Conservation (phyloP, 306 rosid species). For the Arachis stenosperma region DNA sequence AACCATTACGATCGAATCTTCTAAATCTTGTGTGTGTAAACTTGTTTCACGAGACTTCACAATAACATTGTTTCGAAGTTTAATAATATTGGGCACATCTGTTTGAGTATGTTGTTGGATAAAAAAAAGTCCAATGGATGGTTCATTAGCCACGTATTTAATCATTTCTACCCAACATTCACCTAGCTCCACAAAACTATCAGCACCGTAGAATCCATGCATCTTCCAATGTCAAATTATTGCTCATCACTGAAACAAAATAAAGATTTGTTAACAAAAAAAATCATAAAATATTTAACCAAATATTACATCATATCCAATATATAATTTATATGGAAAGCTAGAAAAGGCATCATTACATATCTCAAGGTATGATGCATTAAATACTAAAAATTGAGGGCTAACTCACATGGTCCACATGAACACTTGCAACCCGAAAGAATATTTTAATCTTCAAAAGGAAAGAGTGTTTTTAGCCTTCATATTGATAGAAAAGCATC, state of each 20-base stretch:
- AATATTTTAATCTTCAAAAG: too few relatives aligned
- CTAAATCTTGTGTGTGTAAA: conserved; percentile 79
- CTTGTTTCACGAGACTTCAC: conserved; percentile 64
- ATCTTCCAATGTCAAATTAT: conserved; percentile 62
- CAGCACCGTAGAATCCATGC: conserved; percentile 82
- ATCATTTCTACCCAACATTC: conserved; percentile 84
- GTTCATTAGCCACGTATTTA: conserved; percentile 82
- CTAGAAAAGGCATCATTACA: too few relatives aligned
- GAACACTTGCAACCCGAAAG: too few relatives aligned
- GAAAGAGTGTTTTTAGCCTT: too few relatives aligned
- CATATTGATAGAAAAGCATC: too few relatives aligned
- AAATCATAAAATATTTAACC: conserved; percentile 20
- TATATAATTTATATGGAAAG: too few relatives aligned
- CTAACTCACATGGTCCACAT: too few relatives aligned
- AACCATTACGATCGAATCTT: conserved; percentile 74
- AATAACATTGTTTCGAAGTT: conserved; percentile 54
- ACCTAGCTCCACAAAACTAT: conserved; percentile 87
- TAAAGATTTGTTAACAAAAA: conserved; percentile 30
- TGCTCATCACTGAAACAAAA: conserved; percentile 65
- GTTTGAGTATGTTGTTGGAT: conserved; percentile 85
- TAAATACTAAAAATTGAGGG: too few relatives aligned
- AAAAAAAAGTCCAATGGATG: conserved; percentile 85
- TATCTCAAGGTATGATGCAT: too few relatives aligned
- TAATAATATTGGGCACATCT: conserved; percentile 75
- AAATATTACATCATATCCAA: neutral